A percentile compares a stretch with the other conserved stretches of the same genome.
Conservation (phyloP, 1,139 yeast genomes). For the Suhomyces ambrosiae region DNA sequence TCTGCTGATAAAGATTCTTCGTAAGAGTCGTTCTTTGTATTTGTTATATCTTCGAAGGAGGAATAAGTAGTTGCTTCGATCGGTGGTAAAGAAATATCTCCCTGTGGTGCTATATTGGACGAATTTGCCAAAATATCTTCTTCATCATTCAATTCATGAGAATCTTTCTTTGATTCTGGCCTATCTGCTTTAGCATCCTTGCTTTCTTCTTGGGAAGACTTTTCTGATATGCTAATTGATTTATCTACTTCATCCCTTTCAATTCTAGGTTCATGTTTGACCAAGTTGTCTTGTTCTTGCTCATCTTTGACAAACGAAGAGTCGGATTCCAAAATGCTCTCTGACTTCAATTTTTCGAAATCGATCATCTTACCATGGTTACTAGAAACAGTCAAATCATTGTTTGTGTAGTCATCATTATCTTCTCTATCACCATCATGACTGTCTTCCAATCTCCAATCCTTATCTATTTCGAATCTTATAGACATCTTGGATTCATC, state of each 20-base stretch:
- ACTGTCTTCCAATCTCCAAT: conserved; percentile 47
- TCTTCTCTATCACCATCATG: conserved; percentile 49
- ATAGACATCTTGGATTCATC: conserved; percentile 30
- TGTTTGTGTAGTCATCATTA: conserved; percentile 35
- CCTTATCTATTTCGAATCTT: conserved; percentile 39
- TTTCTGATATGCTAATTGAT: no score
- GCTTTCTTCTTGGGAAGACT: not conserved
- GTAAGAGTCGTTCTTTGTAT: conserved; percentile 25
- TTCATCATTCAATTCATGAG: not conserved
- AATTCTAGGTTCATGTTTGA: not conserved
- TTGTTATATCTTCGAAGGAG: conserved; percentile 43
- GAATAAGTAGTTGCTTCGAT: conserved; percentile 35
- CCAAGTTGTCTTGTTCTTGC: not conserved
- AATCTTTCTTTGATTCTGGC: conserved; percentile 2
- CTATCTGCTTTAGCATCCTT: conserved; percentile 12
- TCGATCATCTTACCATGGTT: conserved; percentile 13
- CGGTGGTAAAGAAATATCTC: conserved; percentile 42
- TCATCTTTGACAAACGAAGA: conserved; percentile 6
- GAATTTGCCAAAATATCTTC: conserved; percentile 40
- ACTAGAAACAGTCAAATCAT: conserved; percentile 21
- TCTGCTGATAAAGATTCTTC: conserved; percentile 51
- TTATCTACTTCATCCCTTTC: no score
- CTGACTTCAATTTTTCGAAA: conserved; percentile 17
- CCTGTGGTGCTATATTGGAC: conserved; percentile 45
- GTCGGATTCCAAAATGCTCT: conserved; percentile 8